Evolutionary conservation across 768 basidiomycete genomes (phyloP).

Genomic region (Calocybe indica): DNA sequence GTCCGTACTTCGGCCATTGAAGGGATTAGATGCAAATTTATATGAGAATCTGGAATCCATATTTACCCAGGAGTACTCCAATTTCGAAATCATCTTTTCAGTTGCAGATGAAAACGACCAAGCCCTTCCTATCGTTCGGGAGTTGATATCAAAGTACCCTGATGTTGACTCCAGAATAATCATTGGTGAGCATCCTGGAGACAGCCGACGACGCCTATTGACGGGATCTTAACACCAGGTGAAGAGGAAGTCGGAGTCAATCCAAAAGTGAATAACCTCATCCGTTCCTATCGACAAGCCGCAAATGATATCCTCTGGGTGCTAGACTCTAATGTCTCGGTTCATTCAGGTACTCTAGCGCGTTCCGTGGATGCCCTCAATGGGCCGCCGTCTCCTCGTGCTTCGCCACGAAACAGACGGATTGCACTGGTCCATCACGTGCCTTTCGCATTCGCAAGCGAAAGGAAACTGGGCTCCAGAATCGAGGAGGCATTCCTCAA

Average conservation of each 20-base stretch:
- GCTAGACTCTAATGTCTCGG: slow-evolving; percentile 90
- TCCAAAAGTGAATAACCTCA: slow-evolving; percentile 96
- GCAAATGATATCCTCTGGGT: slow-evolving; percentile 92
- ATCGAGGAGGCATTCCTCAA: slow-evolving; percentile 94
- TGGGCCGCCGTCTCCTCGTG: slow-evolving; percentile 29
- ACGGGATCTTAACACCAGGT: slow-evolving; percentile 35
- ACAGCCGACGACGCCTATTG: neutral
- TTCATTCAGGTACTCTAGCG: slow-evolving; percentile 71
- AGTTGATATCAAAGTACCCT: slow-evolving; percentile 76
- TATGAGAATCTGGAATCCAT: slow-evolving; percentile 95
- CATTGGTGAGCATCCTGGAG: slow-evolving; percentile 48
- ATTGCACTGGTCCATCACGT: slow-evolving; percentile 94
- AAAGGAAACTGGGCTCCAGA: slow-evolving; percentile 67
- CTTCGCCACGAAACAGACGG: slow-evolving; percentile 26
- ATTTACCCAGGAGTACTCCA: slow-evolving; percentile 86
- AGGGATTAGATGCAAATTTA: slow-evolving; percentile 92
- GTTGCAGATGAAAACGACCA: slow-evolving; percentile 88
- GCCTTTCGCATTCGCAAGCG: slow-evolving; percentile 77
- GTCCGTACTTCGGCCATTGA: slow-evolving; percentile 89
- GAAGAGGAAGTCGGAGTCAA: slow-evolving; percentile 86
- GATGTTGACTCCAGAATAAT: slow-evolving; percentile 65
- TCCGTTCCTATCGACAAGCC: slow-evolving; percentile 77
- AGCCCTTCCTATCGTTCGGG: slow-evolving; percentile 76
- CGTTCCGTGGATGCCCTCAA: slow-evolving; percentile 78
- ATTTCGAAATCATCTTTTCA: slow-evolving; percentile 87